Evolutionary conservation across 192 early-diverging fungal species (phyloP), one percentile per base, ranked within the genome.

Genomic region (Phlyctochytrium bullatum): DNA sequence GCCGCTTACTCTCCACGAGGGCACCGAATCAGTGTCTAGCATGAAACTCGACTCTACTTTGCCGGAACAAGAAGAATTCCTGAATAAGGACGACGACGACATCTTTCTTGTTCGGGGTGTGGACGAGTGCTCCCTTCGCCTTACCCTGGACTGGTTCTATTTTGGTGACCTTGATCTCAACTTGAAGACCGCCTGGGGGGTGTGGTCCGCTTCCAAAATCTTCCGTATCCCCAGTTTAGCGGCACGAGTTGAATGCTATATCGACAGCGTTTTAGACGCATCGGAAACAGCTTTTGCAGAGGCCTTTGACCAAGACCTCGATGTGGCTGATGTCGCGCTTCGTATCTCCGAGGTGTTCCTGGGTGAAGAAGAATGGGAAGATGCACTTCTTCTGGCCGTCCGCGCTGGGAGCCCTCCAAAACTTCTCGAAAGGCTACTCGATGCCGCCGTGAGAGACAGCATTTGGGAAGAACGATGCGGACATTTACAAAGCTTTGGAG

Each of bases 71-170:
- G n/a, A n/a, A n/a, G n/a, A n/a, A n/a, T n/a, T n/a, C n/a, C n/a
- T n/a, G n/a, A n/a, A n/a, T n/a, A n/a, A n/a, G n/a, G n/a, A n/a
- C 40, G 40, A 14, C 40, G 40, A 14, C 40, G 40, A n/a, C 40
- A n/a, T 50, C 40, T 50, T 14, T n/a, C 10, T n/a, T 10, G 40
- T 50, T 50, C 40, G 12, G 12, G n/a, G 10, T 50, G 27, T 25
- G 14, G 54, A 57, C 54, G 54, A 57, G 27, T 14, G 20, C 54
- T 14, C 54, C 6, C 54, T 57, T 25, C 54, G 54, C 6, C 54
- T 57, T 57, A 27, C 54, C 12, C 54, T 57, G 4, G 54, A 57
- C 20, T 57, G 54, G 54, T 57, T 57, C 54, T 57, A 57, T 25
- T 57, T 57, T 57, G 54, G 54, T 28, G 54, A 57, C 27, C 27